Conservation (phyloP, 1,139 yeast genomes). For the Magnusiomyces clavatus region DNA sequence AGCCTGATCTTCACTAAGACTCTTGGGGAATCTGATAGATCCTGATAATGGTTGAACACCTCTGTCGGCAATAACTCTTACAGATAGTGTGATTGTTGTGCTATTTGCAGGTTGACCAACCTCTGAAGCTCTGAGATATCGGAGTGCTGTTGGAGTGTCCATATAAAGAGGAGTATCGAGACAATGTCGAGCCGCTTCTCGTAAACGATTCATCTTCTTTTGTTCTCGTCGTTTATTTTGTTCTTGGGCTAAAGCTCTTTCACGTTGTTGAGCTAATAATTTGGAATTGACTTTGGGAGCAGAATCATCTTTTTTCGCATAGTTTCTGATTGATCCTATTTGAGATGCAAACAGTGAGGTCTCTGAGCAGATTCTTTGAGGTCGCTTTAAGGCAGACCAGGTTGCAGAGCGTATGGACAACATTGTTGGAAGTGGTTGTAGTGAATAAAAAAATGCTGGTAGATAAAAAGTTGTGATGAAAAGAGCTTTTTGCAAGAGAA, state of each 20-base stretch:
- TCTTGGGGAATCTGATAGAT: conserved; percentile 65
- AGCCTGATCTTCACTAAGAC: conserved; percentile 52
- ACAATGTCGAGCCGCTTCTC: conserved; percentile 21
- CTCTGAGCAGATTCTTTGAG: neutral
- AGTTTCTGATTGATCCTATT: conserved; percentile 10
- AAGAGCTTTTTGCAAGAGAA: too few relatives aligned
- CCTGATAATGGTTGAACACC: conserved; percentile 76
- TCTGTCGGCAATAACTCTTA: conserved; percentile 65
- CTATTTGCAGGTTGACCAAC: conserved; percentile 70
- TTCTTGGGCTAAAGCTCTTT: conserved; percentile 18
- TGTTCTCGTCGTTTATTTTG: conserved; percentile 22
- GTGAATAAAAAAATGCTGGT: neutral
- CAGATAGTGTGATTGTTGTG: conserved; percentile 59
- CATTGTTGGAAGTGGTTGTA: neutral
- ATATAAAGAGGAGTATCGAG: conserved; percentile 48
- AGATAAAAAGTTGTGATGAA: too few relatives aligned
- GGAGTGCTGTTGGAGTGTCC: conserved; percentile 65
- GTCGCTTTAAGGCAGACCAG: neutral
- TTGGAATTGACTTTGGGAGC: conserved; percentile 26
- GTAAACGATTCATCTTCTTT: conserved; percentile 19
- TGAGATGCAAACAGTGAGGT: conserved; percentile 19
- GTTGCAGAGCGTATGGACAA: conserved; percentile 1
- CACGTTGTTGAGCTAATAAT: conserved; percentile 29
- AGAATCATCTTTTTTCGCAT: conserved; percentile 18
- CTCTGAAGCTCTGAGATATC: conserved; percentile 79